Percentiles rank a stretch among this genome's conserved stretches.
phyloP scores from a whole-genome alignment of 1,284 basidiomycete genomes.

The Agaricales sp. region DNA sequence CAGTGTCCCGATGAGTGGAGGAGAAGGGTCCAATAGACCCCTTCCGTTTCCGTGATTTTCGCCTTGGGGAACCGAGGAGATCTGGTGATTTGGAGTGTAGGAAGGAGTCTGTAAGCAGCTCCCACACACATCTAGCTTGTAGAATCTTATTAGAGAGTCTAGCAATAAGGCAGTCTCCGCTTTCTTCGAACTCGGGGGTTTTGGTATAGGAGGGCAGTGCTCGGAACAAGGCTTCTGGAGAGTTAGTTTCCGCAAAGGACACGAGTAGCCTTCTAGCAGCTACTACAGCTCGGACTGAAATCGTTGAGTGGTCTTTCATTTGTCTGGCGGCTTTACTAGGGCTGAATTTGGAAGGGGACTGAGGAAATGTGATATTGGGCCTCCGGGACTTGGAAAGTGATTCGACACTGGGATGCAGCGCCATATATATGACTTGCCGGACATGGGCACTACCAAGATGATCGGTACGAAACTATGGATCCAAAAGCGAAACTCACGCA shows the following conservation, averaged over 20 bases:
- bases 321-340: conserved; percentile 35
- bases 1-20: conserved; percentile 11
- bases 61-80: conserved; percentile 14
- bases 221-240: conserved; percentile 38
- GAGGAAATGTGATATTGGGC: conserved; percentile 19
- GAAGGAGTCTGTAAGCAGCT: conserved; percentile 44
- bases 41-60: conserved; percentile 16
- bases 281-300: conserved; percentile 32
- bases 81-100: conserved; percentile 24
- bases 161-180: conserved; percentile 47
- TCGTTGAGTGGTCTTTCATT: conserved; percentile 29
- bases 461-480: conserved; percentile 4
- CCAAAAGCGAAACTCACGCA: conserved; percentile 27
- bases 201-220: conserved; percentile 41
- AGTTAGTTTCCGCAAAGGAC: conserved; percentile 46
- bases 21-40: conserved; percentile 11
- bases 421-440: conserved; percentile 56
- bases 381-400: conserved; percentile 17
- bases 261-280: conserved; percentile 45
- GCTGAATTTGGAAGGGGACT: conserved; percentile 21
- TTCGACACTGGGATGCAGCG: conserved; percentile 43
- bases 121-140: conserved; percentile 50
- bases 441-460: conserved; percentile 39
- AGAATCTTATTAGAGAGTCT: conserved; percentile 40
- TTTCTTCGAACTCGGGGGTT: conserved; percentile 19